A percentile compares a stretch with the other conserved stretches of the same genome.
These are phyloP conservation scores for Clathrospora elynae DNA, from an alignment of 2,329 filamentous ascomycete genomes.

Conservation along the genomic window DNA sequence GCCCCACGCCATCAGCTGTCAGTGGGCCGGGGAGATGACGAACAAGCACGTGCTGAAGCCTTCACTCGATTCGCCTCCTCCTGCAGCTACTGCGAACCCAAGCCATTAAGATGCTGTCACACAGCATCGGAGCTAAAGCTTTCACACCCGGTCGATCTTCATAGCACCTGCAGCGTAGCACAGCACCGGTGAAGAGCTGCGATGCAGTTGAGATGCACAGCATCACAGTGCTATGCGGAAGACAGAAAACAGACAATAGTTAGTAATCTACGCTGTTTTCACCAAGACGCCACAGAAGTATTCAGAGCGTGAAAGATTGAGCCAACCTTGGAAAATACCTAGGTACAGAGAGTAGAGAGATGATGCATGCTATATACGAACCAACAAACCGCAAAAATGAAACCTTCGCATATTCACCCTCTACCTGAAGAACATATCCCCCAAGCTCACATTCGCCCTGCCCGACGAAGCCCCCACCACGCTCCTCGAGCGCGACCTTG, in stretches of 20 bases:
- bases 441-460: slow-evolving; percentile 37
- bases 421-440: slow-evolving; percentile 41
- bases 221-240: no score
- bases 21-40: slow-evolving; percentile 1
- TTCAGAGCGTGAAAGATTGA: not conserved
- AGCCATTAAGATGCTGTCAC: no score
- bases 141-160: no score
- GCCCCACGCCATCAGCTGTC: slow-evolving; percentile 13
- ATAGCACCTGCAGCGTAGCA: no score
- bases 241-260: no score
- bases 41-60: slow-evolving; percentile 1
- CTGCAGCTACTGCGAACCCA: no score
- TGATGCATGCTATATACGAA: slow-evolving; percentile 11
- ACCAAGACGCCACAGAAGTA: no score
- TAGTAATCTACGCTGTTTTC: no score
- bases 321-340: no score
- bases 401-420: not conserved
- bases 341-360: not conserved
- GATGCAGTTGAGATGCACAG: no score
- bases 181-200: slow-evolving; percentile 8
- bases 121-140: no score
- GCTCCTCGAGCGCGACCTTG: slow-evolving; percentile 36
- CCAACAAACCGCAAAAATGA: no score
- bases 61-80: not conserved
- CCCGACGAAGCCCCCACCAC: slow-evolving; percentile 38